Evolutionary conservation across 2,329 filamentous ascomycete species (phyloP).

Genomic region (Blastomyces emzantsi): DNA sequence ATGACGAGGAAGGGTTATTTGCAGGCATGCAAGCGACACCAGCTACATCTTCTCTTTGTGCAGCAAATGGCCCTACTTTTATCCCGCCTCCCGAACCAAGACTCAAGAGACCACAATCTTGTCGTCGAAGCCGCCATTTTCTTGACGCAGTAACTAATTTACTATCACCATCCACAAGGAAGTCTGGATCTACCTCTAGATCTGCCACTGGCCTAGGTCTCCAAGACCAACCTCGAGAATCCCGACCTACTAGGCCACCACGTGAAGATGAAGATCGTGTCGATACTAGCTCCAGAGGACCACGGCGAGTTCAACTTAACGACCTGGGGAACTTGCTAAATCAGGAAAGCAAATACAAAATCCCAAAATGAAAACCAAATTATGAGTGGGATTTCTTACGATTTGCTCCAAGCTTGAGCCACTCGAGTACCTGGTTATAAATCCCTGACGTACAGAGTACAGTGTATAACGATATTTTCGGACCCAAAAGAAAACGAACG

Average conservation of each 20-base stretch:
- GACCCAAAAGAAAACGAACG: background rate
- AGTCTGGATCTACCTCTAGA: slow-evolving; percentile 9
- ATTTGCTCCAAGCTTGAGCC: background rate
- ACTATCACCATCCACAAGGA: slow-evolving; percentile 15
- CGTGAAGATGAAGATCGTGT: background rate
- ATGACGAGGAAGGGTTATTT: slow-evolving; percentile 72
- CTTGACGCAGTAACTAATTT: slow-evolving; percentile 31
- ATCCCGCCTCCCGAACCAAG: slow-evolving; percentile 3
- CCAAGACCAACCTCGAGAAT: background rate
- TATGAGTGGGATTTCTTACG: no score
- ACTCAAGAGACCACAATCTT: slow-evolving; percentile 11
- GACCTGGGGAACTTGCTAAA: background rate
- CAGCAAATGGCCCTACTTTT: slow-evolving; percentile 4
- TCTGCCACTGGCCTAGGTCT: background rate
- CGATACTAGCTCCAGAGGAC: background rate
- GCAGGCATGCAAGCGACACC: slow-evolving; percentile 25
- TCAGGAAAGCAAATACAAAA: background rate
- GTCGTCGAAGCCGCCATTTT: slow-evolving; percentile 22
- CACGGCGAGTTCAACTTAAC: background rate
- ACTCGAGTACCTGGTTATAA: background rate
- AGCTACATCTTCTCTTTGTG: slow-evolving; percentile 4
- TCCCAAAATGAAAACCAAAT: background rate
- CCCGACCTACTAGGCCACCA: background rate
- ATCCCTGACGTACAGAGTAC: background rate
- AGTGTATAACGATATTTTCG: background rate